phyloP scores from a whole-genome alignment of 108 stramenopile species.

The Discostella stelligeroides region DNA sequence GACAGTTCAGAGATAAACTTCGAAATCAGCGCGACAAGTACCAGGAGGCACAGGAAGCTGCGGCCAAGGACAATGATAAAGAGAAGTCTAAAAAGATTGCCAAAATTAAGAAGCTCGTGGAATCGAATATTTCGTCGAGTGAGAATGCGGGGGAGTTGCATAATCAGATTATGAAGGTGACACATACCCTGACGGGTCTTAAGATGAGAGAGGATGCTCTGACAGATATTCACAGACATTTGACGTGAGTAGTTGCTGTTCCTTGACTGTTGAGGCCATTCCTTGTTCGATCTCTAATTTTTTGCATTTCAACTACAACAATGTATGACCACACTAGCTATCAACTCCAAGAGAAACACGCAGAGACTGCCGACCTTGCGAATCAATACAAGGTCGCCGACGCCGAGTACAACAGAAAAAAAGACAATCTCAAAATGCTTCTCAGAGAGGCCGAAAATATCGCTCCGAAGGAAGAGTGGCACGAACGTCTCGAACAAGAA shows the following conservation, averaged over 20 bases:
- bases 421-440: slow-evolving; percentile 24
- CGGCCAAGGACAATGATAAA: slow-evolving; percentile 55
- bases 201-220: slow-evolving; percentile 60
- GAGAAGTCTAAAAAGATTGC: slow-evolving; percentile 59
- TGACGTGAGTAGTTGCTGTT: slow-evolving; percentile 51
- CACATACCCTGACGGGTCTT: slow-evolving; percentile 45
- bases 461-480: slow-evolving; percentile 30
- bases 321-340: slow-evolving; percentile 23
- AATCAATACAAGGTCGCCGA: slow-evolving; percentile 31
- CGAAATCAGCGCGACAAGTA: slow-evolving; percentile 58
- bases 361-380: slow-evolving; percentile 28
- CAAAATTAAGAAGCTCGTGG: slow-evolving; percentile 54
- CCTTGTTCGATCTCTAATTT: background rate
- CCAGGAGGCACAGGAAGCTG: slow-evolving; percentile 54
- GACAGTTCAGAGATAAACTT: slow-evolving; percentile 47
- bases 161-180: slow-evolving; percentile 59
- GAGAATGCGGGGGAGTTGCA: slow-evolving; percentile 57
- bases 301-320: too few species aligned
- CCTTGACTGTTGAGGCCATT: background rate
- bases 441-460: slow-evolving; percentile 27
- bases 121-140: slow-evolving; percentile 41
- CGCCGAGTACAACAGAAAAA: slow-evolving; percentile 33
- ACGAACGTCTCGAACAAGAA: slow-evolving; percentile 23
- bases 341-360: slow-evolving; percentile 23
- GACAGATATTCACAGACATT: slow-evolving; percentile 38